Percentiles rank a stretch among this genome's conserved stretches.
Conservation (phyloP, 805 yeast species). For the Danielia oregonensis region DNA sequence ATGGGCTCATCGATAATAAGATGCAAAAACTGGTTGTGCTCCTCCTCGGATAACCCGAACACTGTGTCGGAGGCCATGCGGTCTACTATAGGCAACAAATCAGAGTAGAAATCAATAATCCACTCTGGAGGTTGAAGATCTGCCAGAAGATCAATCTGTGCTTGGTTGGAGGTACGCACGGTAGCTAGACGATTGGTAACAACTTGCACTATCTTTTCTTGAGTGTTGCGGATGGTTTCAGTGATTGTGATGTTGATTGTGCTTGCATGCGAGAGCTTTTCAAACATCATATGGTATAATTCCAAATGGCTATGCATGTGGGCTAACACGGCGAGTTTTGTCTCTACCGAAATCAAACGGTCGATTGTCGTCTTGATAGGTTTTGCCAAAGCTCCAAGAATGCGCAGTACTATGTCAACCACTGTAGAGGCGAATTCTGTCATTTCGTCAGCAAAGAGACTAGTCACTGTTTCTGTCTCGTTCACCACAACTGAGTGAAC, state of each 20-base stretch:
- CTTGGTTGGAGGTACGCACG: constrained; percentile 32
- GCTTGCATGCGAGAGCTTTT: constrained; percentile 30
- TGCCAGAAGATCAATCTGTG: constrained; percentile 39
- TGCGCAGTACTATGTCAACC: constrained; percentile 41
- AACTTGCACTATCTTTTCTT: constrained; percentile 23
- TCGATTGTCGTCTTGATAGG: constrained; percentile 65
- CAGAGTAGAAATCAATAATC: constrained; percentile 62
- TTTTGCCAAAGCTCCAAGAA: constrained; percentile 51
- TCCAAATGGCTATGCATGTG: constrained; percentile 61
- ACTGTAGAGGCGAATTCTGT: constrained; percentile 27
- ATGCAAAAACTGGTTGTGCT: constrained; percentile 33
- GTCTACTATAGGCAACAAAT: constrained; percentile 56
- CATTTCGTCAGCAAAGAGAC: constrained; percentile 43
- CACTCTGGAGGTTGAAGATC: constrained; percentile 83
- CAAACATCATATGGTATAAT: constrained; percentile 68
- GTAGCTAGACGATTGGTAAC: constrained; percentile 29
- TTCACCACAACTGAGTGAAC: constrained; percentile 82
- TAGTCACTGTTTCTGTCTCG: constrained; percentile 72
- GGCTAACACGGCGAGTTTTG: constrained; percentile 50
- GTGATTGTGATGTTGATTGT: constrained; percentile 22
- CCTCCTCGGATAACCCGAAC: constrained; percentile 36
- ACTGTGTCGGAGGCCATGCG: constrained; percentile 31
- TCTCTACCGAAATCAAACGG: constrained; percentile 63
- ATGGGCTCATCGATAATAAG: constrained; percentile 48
- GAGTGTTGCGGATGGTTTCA: constrained; percentile 22